These are phyloP conservation scores for Bonia amplexicaulis DNA, from an alignment of 176 grass and related monocot genomes.

Conservation along the genomic window DNA sequence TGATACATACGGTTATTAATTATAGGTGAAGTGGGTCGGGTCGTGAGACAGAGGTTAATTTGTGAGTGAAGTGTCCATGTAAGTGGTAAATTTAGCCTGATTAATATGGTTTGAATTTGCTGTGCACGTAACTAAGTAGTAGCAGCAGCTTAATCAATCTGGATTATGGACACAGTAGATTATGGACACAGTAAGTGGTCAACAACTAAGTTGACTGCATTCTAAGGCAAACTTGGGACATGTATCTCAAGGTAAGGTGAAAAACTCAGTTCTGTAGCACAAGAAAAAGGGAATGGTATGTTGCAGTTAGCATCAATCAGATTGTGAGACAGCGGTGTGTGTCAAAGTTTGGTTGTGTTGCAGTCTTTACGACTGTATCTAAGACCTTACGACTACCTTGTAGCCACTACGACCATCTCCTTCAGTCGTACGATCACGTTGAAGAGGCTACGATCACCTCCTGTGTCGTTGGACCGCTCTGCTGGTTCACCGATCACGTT, in stretches of 20 bases:
- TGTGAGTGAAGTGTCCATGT: not conserved
- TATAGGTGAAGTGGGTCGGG: not conserved
- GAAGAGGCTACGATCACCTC: no score
- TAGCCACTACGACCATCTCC: no score
- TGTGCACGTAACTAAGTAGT: not conserved
- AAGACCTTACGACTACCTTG: no score
- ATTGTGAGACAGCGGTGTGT: not conserved
- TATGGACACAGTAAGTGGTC: conserved; percentile 16
- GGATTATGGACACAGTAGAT: not conserved
- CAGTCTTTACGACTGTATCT: no score
- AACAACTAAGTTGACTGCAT: not conserved
- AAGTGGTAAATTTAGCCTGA: not conserved
- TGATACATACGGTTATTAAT: conserved; percentile 7
- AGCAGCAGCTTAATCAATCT: not conserved
- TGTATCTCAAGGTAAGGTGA: not conserved
- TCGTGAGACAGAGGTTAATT: not conserved
- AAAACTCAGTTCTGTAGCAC: not conserved
- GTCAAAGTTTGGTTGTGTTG: not conserved
- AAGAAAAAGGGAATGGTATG: not conserved
- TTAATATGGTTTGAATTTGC: not conserved
- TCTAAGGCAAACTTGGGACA: not conserved
- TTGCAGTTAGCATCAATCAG: not conserved
- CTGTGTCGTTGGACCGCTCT: no score
- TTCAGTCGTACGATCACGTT: no score
- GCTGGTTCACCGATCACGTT: no score